Evolutionary conservation across 2,329 filamentous ascomycete species (phyloP), one percentile per base, ranked within the genome.

Genomic region (Gliomastix tumulicola): DNA sequence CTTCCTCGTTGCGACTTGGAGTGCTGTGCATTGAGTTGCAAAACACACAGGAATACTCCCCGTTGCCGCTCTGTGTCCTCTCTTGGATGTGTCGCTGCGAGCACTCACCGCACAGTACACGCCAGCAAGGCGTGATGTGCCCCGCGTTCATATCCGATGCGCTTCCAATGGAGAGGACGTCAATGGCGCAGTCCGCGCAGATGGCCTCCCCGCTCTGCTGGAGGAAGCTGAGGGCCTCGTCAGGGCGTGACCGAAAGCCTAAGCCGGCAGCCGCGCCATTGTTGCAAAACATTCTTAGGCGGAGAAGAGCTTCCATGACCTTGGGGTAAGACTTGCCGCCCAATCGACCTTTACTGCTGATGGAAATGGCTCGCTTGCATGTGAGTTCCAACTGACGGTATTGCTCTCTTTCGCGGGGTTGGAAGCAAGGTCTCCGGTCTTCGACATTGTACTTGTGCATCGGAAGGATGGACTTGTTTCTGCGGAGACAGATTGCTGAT

Each of bases 241-340:
- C 25, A 28, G 25, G 25, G 4, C 16, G 13, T 13, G 25, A 28
- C 25, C 13, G 13, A 6, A 13, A 13, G 16, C 25, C 25, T 28
- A 28, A 13, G 7, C 4, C 25, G 13, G 16, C 9, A 13, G 13
- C 25, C 11, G n/a, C 19, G 17, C 39, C 37, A 5, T n/a, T 23
- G n/a, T 41, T 43, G 13, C 38, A 41, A 10, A 45, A 39, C 21
- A 40, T 40, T 1, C 39, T 32, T 28, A 38, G 17, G 6, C 32
- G 32, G n/a, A 34, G 17, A 5, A 21, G 11, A 6, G 16, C 20
- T 22, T 34, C 7, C 19, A 34, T 13, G 13, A n/a, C 21, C 6
- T 15, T 11, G 6, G 35, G 25, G 12, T 28, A 3, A 43, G 15
- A 28, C 10, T 28, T 28, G n/a, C n/a, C n/a, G 10, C 10, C 10